Evolutionary conservation across 1,139 yeast species (phyloP).

Genomic region (Diutina mesorugosa): DNA sequence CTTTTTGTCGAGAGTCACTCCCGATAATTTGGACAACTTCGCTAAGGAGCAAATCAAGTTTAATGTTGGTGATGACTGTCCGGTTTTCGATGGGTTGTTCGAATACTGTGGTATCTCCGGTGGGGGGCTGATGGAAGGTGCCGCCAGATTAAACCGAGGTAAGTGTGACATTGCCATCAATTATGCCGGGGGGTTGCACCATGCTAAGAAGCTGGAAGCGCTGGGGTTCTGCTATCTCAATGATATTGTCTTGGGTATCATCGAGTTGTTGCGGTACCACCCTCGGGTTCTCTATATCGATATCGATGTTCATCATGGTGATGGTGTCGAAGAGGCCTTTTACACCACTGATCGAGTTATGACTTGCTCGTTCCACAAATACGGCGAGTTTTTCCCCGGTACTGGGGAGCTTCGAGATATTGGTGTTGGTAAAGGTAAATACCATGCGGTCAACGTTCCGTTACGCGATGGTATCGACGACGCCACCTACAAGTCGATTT

Average conservation of each 20-base stretch:
- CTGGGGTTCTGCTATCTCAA: slow-evolving; percentile 87
- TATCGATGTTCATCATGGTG: slow-evolving; percentile 96
- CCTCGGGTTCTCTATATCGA: slow-evolving; percentile 93
- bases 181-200: slow-evolving; percentile 96
- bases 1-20: slow-evolving; percentile 84
- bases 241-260: slow-evolving; percentile 82
- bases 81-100: slow-evolving; percentile 73
- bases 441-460: slow-evolving; percentile 82
- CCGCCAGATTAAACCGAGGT: slow-evolving; percentile 83
- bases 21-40: slow-evolving; percentile 85
- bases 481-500: slow-evolving; percentile 70
- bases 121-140: slow-evolving; percentile 97
- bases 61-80: slow-evolving; percentile 85
- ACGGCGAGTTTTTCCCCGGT: slow-evolving; percentile 94
- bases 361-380: slow-evolving; percentile 96
- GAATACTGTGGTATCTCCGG: slow-evolving; percentile 92
- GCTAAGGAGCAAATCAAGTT: slow-evolving; percentile 88
- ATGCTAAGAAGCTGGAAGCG: slow-evolving; percentile 92
- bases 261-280: slow-evolving; percentile 80
- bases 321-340: slow-evolving; percentile 97
- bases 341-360: slow-evolving; percentile 93
- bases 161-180: slow-evolving; percentile 93
- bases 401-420: slow-evolving; percentile 84
- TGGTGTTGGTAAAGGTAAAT: slow-evolving; percentile 83
- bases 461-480: slow-evolving; percentile 89